Percentiles rank a stretch among this genome's conserved stretches.
Conservation (phyloP, 495 filamentous ascomycete species). For the Aspergillus egyptiacus region DNA sequence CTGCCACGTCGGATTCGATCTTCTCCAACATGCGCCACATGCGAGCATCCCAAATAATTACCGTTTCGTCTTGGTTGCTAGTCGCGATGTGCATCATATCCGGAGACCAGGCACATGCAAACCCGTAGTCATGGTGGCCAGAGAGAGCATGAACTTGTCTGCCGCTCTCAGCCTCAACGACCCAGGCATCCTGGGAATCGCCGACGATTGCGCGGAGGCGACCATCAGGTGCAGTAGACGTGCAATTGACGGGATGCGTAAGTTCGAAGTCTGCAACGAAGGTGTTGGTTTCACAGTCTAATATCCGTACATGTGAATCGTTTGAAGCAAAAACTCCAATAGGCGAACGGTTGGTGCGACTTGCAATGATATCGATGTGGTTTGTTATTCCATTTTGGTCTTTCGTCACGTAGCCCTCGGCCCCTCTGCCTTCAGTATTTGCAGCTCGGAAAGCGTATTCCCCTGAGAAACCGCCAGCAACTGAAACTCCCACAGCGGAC, state of each 20-base stretch:
- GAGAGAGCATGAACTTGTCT: conserved; percentile 49
- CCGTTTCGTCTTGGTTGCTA: conserved; percentile 79
- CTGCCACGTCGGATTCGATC: conserved; percentile 69
- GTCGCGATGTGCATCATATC: conserved; percentile 87
- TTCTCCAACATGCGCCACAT: conserved; percentile 59
- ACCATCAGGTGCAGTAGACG: conserved; percentile 69
- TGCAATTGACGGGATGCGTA: conserved; percentile 74
- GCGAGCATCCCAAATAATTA: conserved; percentile 83
- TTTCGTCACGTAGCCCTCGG: conserved; percentile 61
- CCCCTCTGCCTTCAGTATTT: conserved; percentile 35
- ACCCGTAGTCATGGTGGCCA: conserved; percentile 76
- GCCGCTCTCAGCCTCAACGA: conserved; percentile 61
- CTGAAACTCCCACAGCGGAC: conserved; percentile 58
- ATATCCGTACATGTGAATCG: conserved; percentile 65
- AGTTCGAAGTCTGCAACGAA: conserved; percentile 58
- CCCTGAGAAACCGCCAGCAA: conserved; percentile 76
- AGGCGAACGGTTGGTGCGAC: conserved; percentile 55
- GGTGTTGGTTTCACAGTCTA: conserved; percentile 65
- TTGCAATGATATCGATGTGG: conserved; percentile 66
- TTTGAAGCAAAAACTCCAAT: conserved; percentile 78
- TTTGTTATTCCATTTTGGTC: conserved; percentile 76
- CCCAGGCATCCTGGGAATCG: conserved; percentile 51
- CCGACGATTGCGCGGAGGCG: conserved; percentile 76
- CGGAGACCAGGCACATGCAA: conserved; percentile 86
- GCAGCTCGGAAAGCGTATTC: conserved; percentile 67